Percentiles rank a stretch among this genome's conserved stretches.
These are phyloP conservation scores for Pezicula carpinea DNA, from an alignment of 2,329 filamentous ascomycete genomes.

Conservation along the genomic window DNA sequence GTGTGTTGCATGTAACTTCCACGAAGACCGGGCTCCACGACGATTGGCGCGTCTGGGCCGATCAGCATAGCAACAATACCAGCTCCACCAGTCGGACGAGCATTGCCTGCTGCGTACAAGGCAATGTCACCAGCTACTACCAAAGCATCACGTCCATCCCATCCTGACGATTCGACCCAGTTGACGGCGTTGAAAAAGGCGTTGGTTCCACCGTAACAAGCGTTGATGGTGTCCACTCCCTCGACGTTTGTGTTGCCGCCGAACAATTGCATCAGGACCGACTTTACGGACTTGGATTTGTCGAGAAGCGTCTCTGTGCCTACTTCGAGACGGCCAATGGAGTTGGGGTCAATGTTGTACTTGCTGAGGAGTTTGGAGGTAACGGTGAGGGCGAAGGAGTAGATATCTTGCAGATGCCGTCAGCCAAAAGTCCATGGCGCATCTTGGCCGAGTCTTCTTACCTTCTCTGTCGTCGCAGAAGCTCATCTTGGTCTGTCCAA, in stretches of 20 bases:
- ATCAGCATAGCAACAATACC: conserved; percentile 76
- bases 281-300: conserved; percentile 90
- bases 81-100: conserved; percentile 75
- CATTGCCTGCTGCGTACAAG: conserved; percentile 78
- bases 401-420: conserved; percentile 60
- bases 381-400: conserved; percentile 77
- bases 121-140: conserved; percentile 81
- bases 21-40: conserved; percentile 73
- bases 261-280: conserved; percentile 82
- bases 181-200: conserved; percentile 79
- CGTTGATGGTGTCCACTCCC: conserved; percentile 78
- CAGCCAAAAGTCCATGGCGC: background rate
- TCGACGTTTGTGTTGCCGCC: conserved; percentile 80
- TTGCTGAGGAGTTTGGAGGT: conserved; percentile 75
- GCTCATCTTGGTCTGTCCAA: conserved; percentile 88
- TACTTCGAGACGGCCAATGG: conserved; percentile 76
- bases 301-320: conserved; percentile 82
- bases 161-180: conserved; percentile 82
- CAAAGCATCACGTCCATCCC: conserved; percentile 79
- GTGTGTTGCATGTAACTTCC: conserved; percentile 78
- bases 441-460: conserved; percentile 33
- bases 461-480: conserved; percentile 89
- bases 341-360: conserved; percentile 75
- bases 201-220: conserved; percentile 83
- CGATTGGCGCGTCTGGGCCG: conserved; percentile 72